Conservation (phyloP, 2,329 filamentous ascomycete genomes). For the Aspergillus sergii region DNA sequence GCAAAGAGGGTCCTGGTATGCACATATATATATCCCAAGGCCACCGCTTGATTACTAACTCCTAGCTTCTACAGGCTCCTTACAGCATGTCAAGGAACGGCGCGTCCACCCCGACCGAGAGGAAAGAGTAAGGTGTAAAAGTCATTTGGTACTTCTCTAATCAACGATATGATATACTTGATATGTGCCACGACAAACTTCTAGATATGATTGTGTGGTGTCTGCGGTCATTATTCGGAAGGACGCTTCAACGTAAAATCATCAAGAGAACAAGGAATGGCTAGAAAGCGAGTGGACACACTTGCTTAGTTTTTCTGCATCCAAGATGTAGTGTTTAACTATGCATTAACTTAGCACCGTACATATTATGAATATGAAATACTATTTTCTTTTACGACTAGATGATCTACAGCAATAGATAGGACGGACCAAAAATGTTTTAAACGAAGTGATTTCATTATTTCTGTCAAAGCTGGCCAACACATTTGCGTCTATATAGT, state of each 20-base stretch:
- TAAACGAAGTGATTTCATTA: neutral
- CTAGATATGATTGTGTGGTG: neutral
- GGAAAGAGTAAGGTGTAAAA: slow-evolving; percentile 24
- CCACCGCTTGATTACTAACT: neutral
- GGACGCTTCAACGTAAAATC: neutral
- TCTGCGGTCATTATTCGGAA: neutral
- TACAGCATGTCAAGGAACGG: slow-evolving; percentile 71
- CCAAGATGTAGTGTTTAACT: neutral
- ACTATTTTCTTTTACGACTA: neutral
- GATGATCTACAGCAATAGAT: neutral
- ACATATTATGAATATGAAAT: slow-evolving; percentile 1
- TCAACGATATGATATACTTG: slow-evolving; percentile 3
- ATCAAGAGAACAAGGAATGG: neutral
- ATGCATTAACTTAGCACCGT: neutral
- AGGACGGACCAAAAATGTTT: neutral
- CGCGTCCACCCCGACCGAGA: slow-evolving; percentile 59
- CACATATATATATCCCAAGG: slow-evolving; percentile 24
- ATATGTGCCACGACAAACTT: slow-evolving; percentile 6
- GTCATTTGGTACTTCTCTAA: neutral
- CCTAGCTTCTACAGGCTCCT: slow-evolving; percentile 56
- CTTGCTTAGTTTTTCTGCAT: neutral
- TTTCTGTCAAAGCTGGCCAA: neutral
- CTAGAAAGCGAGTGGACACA: neutral
- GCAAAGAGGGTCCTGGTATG: slow-evolving; percentile 91
- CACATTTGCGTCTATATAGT: neutral